Evolutionary conservation across 1,284 basidiomycete species (phyloP).

Genomic region (Ganoderma sinense): DNA sequence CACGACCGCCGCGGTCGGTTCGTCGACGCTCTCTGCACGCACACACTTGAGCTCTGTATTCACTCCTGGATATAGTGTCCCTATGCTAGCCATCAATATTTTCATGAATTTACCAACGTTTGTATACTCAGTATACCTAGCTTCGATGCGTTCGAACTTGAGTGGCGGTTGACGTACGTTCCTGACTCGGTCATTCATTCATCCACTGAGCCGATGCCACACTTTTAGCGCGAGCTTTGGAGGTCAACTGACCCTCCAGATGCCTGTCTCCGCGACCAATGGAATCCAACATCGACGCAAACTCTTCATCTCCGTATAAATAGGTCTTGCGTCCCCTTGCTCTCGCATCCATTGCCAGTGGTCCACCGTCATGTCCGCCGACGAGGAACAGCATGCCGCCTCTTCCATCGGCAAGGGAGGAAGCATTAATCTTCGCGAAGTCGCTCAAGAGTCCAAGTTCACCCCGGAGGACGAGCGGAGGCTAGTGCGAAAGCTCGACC

Average conservation of each 20-base stretch:
- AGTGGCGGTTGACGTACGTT: no score
- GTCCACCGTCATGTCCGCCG: not conserved
- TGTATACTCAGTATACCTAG: no score
- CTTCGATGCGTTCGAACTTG: no score
- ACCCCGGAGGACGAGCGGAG: constrained; percentile 51
- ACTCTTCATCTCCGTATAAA: not conserved
- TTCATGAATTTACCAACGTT: no score
- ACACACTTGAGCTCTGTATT: no score
- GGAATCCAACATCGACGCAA: not conserved
- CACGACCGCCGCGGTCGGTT: no score
- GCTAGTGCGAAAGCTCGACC: constrained; percentile 68
- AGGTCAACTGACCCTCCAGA: not conserved
- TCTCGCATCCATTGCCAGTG: not conserved
- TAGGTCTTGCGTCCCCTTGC: not conserved
- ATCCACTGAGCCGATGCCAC: not conserved
- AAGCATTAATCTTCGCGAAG: not conserved
- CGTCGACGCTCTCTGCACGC: no score
- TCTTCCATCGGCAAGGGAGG: not conserved
- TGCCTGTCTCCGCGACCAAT: not conserved
- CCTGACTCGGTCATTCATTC: no score
- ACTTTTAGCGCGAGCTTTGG: not conserved
- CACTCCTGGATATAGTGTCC: no score
- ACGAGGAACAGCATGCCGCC: not conserved
- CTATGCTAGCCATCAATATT: no score
- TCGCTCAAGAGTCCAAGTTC: constrained; percentile 3